Conservation (phyloP, 345 rosid species). For the Raphanus sativus region DNA sequence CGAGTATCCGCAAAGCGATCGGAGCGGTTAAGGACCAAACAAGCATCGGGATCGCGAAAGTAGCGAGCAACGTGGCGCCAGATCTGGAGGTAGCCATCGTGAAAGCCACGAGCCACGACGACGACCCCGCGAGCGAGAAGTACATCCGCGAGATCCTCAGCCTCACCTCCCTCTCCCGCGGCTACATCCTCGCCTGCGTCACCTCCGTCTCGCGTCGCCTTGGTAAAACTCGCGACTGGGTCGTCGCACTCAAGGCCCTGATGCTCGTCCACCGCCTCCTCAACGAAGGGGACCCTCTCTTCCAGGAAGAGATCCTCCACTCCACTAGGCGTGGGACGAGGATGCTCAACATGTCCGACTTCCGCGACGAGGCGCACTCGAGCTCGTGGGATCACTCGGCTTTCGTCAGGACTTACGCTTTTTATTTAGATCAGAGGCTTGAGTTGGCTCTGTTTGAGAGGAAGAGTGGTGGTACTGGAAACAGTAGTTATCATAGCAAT, state of each 20-base stretch:
- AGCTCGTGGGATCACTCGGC: slow-evolving; percentile 92
- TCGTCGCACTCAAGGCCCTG: slow-evolving; percentile 80
- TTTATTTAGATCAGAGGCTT: slow-evolving; percentile 75
- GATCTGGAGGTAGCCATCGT: slow-evolving; percentile 93
- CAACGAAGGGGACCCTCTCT: slow-evolving; percentile 62
- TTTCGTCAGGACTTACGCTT: slow-evolving; percentile 73
- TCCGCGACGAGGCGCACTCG: slow-evolving; percentile 93
- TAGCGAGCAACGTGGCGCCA: slow-evolving; percentile 86
- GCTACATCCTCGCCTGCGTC: slow-evolving; percentile 75
- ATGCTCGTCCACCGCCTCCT: slow-evolving; percentile 73
- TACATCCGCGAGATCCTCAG: slow-evolving; percentile 67
- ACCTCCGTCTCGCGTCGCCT: slow-evolving; percentile 69
- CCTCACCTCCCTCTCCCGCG: slow-evolving; percentile 60
- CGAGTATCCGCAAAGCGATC: slow-evolving; percentile 86
- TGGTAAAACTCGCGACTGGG: slow-evolving; percentile 89
- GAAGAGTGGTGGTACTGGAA: slow-evolving; percentile 44
- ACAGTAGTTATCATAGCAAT: slow-evolving; percentile 36
- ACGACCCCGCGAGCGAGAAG: slow-evolving; percentile 86
- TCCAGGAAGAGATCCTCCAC: slow-evolving; percentile 74
- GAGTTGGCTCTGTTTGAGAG: slow-evolving; percentile 67
- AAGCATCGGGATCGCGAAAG: slow-evolving; percentile 88
- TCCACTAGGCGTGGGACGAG: slow-evolving; percentile 73
- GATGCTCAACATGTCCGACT: slow-evolving; percentile 80
- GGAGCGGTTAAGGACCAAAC: slow-evolving; percentile 98
- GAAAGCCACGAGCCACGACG: slow-evolving; percentile 93